phyloP scores from a whole-genome alignment of 2,329 filamentous ascomycete species.

The Scedosporium apiospermum region DNA sequence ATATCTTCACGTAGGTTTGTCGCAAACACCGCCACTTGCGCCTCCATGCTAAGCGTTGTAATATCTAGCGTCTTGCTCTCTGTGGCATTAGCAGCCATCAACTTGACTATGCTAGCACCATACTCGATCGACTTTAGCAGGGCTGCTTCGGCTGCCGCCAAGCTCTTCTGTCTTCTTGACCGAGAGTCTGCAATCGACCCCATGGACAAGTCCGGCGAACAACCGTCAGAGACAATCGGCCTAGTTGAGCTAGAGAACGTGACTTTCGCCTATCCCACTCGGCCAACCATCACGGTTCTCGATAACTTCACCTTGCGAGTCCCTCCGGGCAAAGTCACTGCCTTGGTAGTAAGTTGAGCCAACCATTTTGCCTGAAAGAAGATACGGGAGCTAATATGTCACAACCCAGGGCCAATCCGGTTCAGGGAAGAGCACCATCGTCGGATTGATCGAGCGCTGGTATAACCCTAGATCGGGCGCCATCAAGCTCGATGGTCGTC shows the following conservation, averaged over 20 bases:
- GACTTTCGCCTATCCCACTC: slow-evolving; percentile 46
- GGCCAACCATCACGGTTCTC: slow-evolving; percentile 38
- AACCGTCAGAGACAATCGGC: slow-evolving; percentile 18
- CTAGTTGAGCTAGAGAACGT: slow-evolving; percentile 39
- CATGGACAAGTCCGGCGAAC: slow-evolving; percentile 25
- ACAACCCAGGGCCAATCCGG: slow-evolving; percentile 43
- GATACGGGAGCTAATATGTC: background rate
- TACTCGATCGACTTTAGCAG: slow-evolving; percentile 35
- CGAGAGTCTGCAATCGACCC: slow-evolving; percentile 33
- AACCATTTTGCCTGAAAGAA: background rate
- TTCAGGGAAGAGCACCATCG: slow-evolving; percentile 48
- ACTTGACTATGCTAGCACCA: slow-evolving; percentile 36
- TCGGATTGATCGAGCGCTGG: slow-evolving; percentile 49
- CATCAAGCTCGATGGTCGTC: slow-evolving; percentile 33
- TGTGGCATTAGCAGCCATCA: slow-evolving; percentile 34
- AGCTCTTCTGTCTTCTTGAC: slow-evolving; percentile 38
- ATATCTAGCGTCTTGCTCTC: slow-evolving; percentile 33
- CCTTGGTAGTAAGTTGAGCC: slow-evolving; percentile 38
- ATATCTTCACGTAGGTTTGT: slow-evolving; percentile 32
- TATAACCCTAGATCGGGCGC: slow-evolving; percentile 39
- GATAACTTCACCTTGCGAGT: slow-evolving; percentile 31
- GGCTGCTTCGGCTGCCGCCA: slow-evolving; percentile 33
- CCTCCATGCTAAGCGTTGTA: background rate
- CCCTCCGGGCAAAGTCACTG: slow-evolving; percentile 37
- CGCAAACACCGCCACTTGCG: background rate